phyloP scores from a whole-genome alignment of 1,284 basidiomycete genomes.

The Singerocomus rubriflavus region DNA sequence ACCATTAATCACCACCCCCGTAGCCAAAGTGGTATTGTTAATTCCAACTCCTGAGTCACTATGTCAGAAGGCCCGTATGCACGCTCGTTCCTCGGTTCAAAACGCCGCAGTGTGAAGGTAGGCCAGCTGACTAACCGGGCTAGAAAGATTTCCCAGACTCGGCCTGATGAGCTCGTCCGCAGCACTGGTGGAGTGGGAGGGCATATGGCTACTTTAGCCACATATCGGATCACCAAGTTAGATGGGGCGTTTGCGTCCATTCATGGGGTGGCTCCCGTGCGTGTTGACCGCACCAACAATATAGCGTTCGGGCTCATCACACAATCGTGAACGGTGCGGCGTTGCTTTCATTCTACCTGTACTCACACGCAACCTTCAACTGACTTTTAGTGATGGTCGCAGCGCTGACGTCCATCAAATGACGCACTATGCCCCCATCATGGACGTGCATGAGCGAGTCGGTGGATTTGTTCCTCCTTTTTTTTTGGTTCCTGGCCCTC shows the following conservation, averaged over 20 bases:
- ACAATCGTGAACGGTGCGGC: conserved; percentile 33
- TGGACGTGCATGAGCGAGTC: conserved; percentile 50
- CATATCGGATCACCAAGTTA: conserved; percentile 64
- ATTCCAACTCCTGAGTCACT: conserved; percentile 75
- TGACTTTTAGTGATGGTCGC: conserved; percentile 27
- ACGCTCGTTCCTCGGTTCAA: conserved; percentile 24
- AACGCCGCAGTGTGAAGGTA: conserved; percentile 18
- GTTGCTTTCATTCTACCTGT: conserved; percentile 53
- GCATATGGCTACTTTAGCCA: conserved; percentile 72
- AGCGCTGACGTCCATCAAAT: conserved; percentile 60
- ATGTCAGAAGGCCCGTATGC: conserved; percentile 38
- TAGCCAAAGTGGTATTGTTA: conserved; percentile 53
- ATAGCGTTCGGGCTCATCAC: conserved; percentile 75
- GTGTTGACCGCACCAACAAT: conserved; percentile 39
- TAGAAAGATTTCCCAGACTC: neutral
- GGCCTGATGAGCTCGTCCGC: conserved; percentile 57
- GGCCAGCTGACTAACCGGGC: conserved; percentile 4
- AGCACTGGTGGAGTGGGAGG: conserved; percentile 48
- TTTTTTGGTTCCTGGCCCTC: conserved; percentile 40
- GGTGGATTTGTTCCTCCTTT: conserved; percentile 3
- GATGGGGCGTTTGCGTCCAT: conserved; percentile 47
- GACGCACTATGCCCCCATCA: conserved; percentile 73
- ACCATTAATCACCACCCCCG: neutral
- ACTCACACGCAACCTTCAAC: conserved; percentile 17
- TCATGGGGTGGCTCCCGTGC: conserved; percentile 5